Evolutionary conservation across 2,329 filamentous ascomycete genomes (phyloP), one percentile per base, ranked within the genome.

Genomic region (Dactylellina sp.): DNA sequence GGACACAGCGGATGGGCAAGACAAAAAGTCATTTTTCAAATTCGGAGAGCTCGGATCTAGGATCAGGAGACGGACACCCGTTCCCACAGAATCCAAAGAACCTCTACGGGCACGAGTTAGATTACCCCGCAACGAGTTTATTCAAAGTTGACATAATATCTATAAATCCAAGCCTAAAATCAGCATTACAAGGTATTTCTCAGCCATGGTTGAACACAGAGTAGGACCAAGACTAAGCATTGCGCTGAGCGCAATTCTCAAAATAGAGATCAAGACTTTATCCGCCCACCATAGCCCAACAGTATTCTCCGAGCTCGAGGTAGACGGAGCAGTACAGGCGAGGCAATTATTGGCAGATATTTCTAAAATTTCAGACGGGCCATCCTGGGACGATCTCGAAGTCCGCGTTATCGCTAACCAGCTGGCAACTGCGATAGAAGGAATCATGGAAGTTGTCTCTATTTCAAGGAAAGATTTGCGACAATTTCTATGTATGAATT

Each of bases 91-190:
- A 52, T 14, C 52, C 44, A 0, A 68, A 50, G 37, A 42, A 59
- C 22, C 37, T 68, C 7, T 22, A 68, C 7, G 63, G 63, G 2
- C 44, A 68, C 25, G 63, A 68, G 32, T 42, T 68, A 0, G 63
- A 68, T 32, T 35, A 50, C 11, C 37, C 50, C 14, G 32, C 62
- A 1, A 46, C 59, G 40, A 35, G 47, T 20, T 22, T 55, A n/a
- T 50, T 40, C 25, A 32, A 59, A 1, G 22, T 60, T 2, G 46
- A 39, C 7, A 20, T 11, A 0, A 20, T 61, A 11, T 32, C 28
- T 9, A 32, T 32, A 5, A 9, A 16, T 16, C 9, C 1, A 24
- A 18, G 20, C 39, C 18, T 44, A 24, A 18, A 47, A 47, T 40
- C 9, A 4, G 14, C 37, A 12, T 14, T 14, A 40, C 20, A 35